phyloP scores from a whole-genome alignment of 1,284 basidiomycete species.

The Sporisorium iseilematis-ciliati region DNA sequence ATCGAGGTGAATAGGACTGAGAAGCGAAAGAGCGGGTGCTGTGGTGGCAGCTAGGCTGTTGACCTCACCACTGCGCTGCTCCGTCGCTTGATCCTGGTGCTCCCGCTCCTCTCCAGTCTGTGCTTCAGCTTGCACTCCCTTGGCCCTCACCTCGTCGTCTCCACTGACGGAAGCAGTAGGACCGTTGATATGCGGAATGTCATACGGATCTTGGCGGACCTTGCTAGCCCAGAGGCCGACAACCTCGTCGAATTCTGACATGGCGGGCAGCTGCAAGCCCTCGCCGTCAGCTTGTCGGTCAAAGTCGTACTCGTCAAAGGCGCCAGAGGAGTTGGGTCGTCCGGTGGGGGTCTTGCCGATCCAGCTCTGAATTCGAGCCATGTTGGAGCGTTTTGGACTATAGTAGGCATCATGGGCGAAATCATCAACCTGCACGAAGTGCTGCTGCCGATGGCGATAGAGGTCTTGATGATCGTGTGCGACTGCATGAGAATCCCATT shows the following conservation, averaged over 20 bases:
- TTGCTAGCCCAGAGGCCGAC: constrained; percentile 45
- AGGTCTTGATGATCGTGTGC: not conserved
- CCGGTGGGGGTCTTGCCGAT: constrained; percentile 41
- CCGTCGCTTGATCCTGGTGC: not conserved
- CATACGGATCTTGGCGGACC: constrained; percentile 22
- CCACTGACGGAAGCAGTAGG: constrained; percentile 15
- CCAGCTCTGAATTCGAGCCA: constrained; percentile 47
- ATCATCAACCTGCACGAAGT: not conserved
- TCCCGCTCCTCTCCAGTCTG: not conserved
- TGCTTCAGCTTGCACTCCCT: not conserved
- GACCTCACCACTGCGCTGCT: constrained; percentile 4
- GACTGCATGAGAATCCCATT: not conserved
- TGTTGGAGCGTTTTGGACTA: constrained; percentile 35
- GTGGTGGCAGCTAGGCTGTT: constrained; percentile 10
- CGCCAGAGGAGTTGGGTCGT: constrained; percentile 19
- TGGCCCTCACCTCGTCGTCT: not conserved
- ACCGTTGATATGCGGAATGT: constrained; percentile 22
- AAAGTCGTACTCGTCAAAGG: constrained; percentile 22
- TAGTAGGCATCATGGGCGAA: constrained; percentile 13
- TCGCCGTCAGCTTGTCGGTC: constrained; percentile 6
- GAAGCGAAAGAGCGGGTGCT: constrained; percentile 33
- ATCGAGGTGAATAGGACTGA: constrained; percentile 60
- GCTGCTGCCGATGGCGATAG: not conserved
- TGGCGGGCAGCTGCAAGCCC: constrained; percentile 10
- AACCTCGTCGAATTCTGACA: constrained; percentile 40